Percentiles rank a stretch among this genome's conserved stretches.
phyloP scores from a whole-genome alignment of 768 basidiomycete species.

The Ramaria rubella region DNA sequence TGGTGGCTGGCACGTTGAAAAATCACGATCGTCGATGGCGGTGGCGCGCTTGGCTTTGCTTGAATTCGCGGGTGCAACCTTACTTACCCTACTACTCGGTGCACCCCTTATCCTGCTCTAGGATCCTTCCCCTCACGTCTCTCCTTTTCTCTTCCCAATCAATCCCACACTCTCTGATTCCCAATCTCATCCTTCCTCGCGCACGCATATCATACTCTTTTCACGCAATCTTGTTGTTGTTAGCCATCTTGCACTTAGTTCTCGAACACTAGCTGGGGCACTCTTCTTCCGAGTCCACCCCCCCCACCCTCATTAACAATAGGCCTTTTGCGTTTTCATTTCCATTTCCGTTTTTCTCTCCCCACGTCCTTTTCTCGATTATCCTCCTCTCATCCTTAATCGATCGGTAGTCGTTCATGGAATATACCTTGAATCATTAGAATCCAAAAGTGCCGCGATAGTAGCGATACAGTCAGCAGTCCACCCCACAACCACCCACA shows the following conservation, averaged over 20 bases:
- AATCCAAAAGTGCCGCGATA: too few species aligned
- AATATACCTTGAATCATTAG: slow-evolving; percentile 1
- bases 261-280: too few species aligned
- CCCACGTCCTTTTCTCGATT: too few species aligned
- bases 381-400: too few species aligned
- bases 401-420: neutral
- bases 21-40: too few species aligned
- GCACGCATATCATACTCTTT: neutral
- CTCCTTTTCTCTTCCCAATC: neutral
- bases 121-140: neutral
- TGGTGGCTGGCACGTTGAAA: neutral
- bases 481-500: neutral
- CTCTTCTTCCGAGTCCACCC: too few species aligned
- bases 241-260: neutral
- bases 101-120: neutral
- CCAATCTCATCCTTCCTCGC: neutral
- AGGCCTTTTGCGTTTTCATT: slow-evolving; percentile 11
- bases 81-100: neutral
- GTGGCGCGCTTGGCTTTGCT: too few species aligned
- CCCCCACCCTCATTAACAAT: neutral
- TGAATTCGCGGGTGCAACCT: neutral
- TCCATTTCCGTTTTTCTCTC: neutral
- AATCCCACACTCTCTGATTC: neutral
- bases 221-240: neutral
- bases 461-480: neutral